Base-by-base conservation (phyloP, 768 basidiomycete species). In the Naematelia aurantialba region DNA sequence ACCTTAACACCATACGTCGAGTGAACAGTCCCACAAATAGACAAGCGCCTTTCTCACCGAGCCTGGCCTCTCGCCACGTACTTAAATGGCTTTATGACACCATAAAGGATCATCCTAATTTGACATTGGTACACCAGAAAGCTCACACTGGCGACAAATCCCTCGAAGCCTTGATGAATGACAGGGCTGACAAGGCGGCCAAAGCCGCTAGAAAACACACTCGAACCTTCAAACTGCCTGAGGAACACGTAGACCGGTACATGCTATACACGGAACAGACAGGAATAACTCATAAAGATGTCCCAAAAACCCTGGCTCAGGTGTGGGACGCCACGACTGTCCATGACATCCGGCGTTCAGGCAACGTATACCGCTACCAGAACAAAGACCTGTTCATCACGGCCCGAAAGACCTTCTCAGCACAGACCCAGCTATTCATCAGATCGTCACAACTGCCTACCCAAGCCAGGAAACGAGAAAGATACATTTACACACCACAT, bases 81-180 rank as follows among this genome's bases (percentile, higher is more conserved):
- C 14, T 46, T 5, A n/a, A 24, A 5, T 46, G 45, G 45, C 27
- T 50, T 14, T 22, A 14, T 25, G 27, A 50, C 48, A 14, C 14
- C 21, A 50, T 50, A n/a, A 24, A 12, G 14, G 5, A 25, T 17
- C 17, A 14, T 5, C 8, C 48, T 4, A 5, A 8, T 27, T 5
- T 50, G 19, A n/a, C 3, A 5, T 14, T 50, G 26, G 25, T 53
- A 30, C 52, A 53, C 26, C 52, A 53, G n/a, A 53, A 53, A n/a
- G 52, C 52, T 8, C 52, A 53, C 34, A 53, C 52, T 4, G 52
- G 34, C n/a, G 25, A 53, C 19, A 31, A 2, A 13, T 8, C 52
- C 5, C 3, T 3, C 3, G 52, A 17, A 4, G 52, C 52, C 3
- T 21, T 26, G 27, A 53, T 53, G 52, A 53, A 53, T 30, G 25